These are phyloP conservation scores for Dacryopinax primogenitus DNA, from an alignment of 768 basidiomycete species.

Conservation along the genomic window DNA sequence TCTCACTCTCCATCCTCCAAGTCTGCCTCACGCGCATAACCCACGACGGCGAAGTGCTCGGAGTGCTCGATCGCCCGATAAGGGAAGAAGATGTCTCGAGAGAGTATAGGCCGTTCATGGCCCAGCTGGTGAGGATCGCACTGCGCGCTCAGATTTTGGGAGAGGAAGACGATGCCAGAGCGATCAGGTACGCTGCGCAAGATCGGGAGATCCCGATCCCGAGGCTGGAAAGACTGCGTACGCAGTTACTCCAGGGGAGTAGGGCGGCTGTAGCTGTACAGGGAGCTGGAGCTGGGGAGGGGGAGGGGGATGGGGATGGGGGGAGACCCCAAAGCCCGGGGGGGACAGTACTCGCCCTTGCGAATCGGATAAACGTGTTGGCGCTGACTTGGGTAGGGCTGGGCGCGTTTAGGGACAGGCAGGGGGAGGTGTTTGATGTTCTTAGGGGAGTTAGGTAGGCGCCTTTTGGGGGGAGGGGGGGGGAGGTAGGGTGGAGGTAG, in stretches of 20 bases:
- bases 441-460: no score
- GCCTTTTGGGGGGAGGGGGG: no score
- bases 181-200: constrained; percentile 33
- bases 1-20: constrained; percentile 58
- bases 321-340: constrained; percentile 38
- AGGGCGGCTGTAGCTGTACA: constrained; percentile 28
- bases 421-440: constrained; percentile 21
- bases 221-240: constrained; percentile 44
- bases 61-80: constrained; percentile 46
- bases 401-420: constrained; percentile 43
- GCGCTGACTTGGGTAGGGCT: constrained; percentile 58
- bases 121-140: constrained; percentile 46
- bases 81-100: constrained; percentile 49
- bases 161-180: constrained; percentile 41
- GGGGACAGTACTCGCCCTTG: constrained; percentile 55
- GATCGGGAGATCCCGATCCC: constrained; percentile 32
- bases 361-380: constrained; percentile 64
- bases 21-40: constrained; percentile 42
- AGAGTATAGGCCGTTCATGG: constrained; percentile 56
- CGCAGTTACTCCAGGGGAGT: constrained; percentile 48
- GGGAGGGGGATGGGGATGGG: constrained; percentile 26
- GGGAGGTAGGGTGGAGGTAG: no score
- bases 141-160: constrained; percentile 37
- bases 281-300: constrained; percentile 17
- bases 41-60: constrained; percentile 38